Conservation (phyloP, 2,329 filamentous ascomycete species). For the Botryotinia calthae region DNA sequence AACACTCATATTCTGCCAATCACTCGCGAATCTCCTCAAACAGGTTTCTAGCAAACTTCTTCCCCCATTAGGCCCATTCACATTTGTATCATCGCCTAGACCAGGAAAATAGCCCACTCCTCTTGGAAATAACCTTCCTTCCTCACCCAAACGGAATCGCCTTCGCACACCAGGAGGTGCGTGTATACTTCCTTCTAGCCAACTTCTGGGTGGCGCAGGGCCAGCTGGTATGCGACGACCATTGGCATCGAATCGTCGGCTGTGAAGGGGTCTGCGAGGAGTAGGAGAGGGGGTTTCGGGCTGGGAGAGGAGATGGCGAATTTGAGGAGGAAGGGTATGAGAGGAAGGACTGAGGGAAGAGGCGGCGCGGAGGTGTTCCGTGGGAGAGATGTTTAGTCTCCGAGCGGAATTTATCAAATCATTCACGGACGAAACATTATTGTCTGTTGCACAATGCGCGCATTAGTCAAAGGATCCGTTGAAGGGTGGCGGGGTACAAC, state of each 20-base stretch:
- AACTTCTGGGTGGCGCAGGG: slow-evolving; percentile 58
- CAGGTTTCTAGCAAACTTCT: slow-evolving; percentile 48
- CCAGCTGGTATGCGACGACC: slow-evolving; percentile 56
- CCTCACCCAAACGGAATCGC: background rate
- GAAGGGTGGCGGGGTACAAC: slow-evolving; percentile 6
- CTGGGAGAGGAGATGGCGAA: slow-evolving; percentile 58
- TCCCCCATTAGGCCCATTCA: slow-evolving; percentile 1
- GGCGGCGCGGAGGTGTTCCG: slow-evolving; percentile 28
- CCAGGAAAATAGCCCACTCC: slow-evolving; percentile 42
- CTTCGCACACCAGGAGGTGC: slow-evolving; percentile 25
- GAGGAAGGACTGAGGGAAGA: slow-evolving; percentile 23
- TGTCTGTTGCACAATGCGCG: slow-evolving; percentile 3
- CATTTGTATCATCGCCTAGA: slow-evolving; percentile 31
- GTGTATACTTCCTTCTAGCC: slow-evolving; percentile 44
- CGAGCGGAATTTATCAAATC: slow-evolving; percentile 58
- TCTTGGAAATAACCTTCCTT: slow-evolving; percentile 35
- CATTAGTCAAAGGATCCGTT: background rate
- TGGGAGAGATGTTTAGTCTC: slow-evolving; percentile 42
- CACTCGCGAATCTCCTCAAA: slow-evolving; percentile 49
- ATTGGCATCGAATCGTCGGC: slow-evolving; percentile 46
- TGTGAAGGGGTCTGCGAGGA: slow-evolving; percentile 39
- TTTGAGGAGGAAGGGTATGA: slow-evolving; percentile 58
- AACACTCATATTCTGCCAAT: slow-evolving; percentile 55
- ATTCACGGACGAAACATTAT: slow-evolving; percentile 49
- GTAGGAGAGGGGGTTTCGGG: slow-evolving; percentile 51